Conservation (phyloP, 2,329 filamentous ascomycete species). For the Metarhizium rileyi region DNA sequence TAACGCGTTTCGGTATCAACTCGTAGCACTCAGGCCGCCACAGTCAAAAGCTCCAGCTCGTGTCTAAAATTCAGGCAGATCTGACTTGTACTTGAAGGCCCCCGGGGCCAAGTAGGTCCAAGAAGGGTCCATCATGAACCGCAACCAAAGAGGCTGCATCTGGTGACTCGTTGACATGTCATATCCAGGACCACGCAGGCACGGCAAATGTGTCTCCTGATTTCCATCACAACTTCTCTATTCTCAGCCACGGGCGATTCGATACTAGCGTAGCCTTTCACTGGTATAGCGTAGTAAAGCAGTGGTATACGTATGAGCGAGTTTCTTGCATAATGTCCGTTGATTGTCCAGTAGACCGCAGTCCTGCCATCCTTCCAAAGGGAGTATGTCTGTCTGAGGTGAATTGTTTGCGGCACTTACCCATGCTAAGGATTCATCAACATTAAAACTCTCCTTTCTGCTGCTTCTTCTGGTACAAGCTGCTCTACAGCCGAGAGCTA, state of each 20-base stretch:
- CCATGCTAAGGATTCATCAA: slow-evolving; percentile 41
- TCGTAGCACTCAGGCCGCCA: too few relatives aligned
- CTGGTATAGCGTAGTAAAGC: too few relatives aligned
- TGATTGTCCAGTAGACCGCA: too few relatives aligned
- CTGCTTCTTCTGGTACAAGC: slow-evolving; percentile 28
- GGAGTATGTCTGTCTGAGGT: too few relatives aligned
- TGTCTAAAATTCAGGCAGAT: too few relatives aligned
- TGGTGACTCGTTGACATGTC: slow-evolving; percentile 29
- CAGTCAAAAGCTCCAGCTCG: too few relatives aligned
- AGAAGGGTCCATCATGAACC: slow-evolving; percentile 23
- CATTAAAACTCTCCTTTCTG: slow-evolving; percentile 32
- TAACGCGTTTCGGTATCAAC: too few relatives aligned
- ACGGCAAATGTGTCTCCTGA: slow-evolving; percentile 43
- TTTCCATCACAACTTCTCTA: slow-evolving; percentile 31
- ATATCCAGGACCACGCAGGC: slow-evolving; percentile 39
- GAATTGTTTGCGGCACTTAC: slow-evolving; percentile 7
- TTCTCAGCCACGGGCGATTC: slow-evolving; percentile 20
- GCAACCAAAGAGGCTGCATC: slow-evolving; percentile 24
- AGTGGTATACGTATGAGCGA: slow-evolving; percentile 42
- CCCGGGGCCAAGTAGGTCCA: slow-evolving; percentile 20
- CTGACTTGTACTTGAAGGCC: background rate
- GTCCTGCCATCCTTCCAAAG: too few relatives aligned
- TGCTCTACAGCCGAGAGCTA: slow-evolving; percentile 24
- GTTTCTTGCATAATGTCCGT: slow-evolving; percentile 34
- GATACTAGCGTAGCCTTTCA: slow-evolving; percentile 33